These are phyloP conservation scores for Polyporus arcularius DNA, from an alignment of 768 basidiomycete genomes.

Conservation along the genomic window DNA sequence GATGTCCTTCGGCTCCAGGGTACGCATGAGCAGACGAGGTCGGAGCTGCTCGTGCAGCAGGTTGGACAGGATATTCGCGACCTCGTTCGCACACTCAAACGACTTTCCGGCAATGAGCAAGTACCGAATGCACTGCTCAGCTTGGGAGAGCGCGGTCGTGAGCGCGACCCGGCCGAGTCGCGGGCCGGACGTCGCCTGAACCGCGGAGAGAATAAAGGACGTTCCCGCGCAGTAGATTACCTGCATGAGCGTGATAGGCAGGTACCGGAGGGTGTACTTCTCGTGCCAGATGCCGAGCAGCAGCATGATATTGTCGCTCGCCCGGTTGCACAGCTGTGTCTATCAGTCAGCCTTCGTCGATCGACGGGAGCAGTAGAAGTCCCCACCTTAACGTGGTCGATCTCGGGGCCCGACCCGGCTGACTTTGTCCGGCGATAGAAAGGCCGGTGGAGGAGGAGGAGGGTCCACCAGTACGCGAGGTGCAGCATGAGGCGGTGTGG, in stretches of 20 bases:
- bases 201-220: constrained; percentile 53
- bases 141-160: constrained; percentile 43
- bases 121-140: constrained; percentile 49
- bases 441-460: constrained; percentile 62
- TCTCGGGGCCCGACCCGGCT: constrained; percentile 38
- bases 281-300: constrained; percentile 49
- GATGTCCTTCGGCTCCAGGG: constrained; percentile 16
- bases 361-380: background rate
- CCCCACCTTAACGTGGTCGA: constrained; percentile 55
- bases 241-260: constrained; percentile 59
- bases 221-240: constrained; percentile 62
- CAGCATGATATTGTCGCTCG: constrained; percentile 59
- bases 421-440: constrained; percentile 37
- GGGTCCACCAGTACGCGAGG: constrained; percentile 57
- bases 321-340: constrained; percentile 49
- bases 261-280: constrained; percentile 57
- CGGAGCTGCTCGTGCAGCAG: constrained; percentile 21
- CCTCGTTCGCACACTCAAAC: constrained; percentile 50
- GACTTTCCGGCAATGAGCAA: constrained; percentile 54
- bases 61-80: constrained; percentile 26
- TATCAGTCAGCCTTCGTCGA: too few species aligned
- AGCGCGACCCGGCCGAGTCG: constrained; percentile 51
- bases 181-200: constrained; percentile 48
- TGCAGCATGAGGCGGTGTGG: constrained; percentile 61
- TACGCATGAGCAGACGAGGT: constrained; percentile 18